A percentile compares a stretch with the other conserved stretches of the same genome.
phyloP scores from a whole-genome alignment of 78 protist species.

The Guillardia theta region DNA sequence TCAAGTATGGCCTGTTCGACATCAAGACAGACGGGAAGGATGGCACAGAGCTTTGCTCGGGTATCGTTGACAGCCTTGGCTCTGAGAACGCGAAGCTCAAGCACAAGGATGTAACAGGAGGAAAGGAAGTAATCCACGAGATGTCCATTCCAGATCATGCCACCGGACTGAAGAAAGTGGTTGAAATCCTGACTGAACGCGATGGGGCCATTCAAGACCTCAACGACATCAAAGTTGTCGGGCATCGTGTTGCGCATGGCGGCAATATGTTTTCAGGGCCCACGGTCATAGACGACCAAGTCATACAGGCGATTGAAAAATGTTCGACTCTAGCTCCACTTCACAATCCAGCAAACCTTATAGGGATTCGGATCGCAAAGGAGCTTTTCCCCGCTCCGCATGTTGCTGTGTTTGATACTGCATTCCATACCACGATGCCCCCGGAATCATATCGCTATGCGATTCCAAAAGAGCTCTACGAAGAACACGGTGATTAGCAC shows the following conservation, averaged over 20 bases:
- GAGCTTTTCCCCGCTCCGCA: neutral
- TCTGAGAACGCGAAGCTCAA: no score
- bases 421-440: slow-evolving; percentile 51
- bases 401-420: slow-evolving; percentile 54
- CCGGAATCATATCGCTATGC: slow-evolving; percentile 25
- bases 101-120: no score
- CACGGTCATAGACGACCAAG: neutral
- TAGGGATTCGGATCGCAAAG: neutral
- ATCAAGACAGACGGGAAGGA: no score
- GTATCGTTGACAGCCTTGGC: no score
- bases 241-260: slow-evolving; percentile 59
- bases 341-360: slow-evolving; percentile 50
- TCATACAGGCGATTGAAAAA: neutral
- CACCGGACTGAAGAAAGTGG: no score
- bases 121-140: no score
- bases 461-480: neutral
- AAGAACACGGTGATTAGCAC: neutral
- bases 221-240: neutral
- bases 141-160: no score
- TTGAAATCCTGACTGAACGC: no score
- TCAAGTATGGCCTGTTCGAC: no score
- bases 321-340: slow-evolving; percentile 46
- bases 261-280: neutral
- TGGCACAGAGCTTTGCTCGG: no score
- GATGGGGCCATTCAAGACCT: no score